Percentiles rank a stretch among this genome's conserved stretches.
These are phyloP conservation scores for Tulasnella sp. DNA, from an alignment of 768 basidiomycete species.

Conservation along the genomic window DNA sequence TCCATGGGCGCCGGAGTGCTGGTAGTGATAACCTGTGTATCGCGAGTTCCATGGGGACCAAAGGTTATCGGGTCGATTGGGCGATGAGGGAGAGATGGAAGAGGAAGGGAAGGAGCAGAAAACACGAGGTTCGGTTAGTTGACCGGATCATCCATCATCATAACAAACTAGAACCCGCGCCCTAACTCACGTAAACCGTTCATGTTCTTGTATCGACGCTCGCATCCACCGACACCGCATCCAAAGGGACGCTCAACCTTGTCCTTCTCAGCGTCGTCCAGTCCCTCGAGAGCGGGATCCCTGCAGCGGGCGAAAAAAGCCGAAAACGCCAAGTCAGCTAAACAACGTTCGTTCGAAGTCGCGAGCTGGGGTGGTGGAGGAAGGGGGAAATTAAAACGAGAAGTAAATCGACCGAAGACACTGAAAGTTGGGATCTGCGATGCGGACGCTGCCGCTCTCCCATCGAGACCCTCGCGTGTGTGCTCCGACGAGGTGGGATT, in stretches of 20 bases:
- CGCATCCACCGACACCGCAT: conserved; percentile 69
- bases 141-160: conserved; percentile 4
- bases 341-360: conserved; percentile 35
- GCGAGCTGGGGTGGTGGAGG: neutral
- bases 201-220: conserved; percentile 95
- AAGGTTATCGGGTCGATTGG: neutral
- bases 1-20: conserved; percentile 94
- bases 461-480: conserved; percentile 11
- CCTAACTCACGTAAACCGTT: conserved; percentile 67
- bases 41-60: neutral
- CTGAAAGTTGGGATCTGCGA: neutral
- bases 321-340: conserved; percentile 41
- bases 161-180: neutral
- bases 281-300: conserved; percentile 35
- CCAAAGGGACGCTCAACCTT: conserved; percentile 77
- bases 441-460: neutral
- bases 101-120: neutral
- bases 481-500: neutral
- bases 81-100: neutral
- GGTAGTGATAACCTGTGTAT: conserved; percentile 76
- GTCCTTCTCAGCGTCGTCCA: conserved; percentile 74
- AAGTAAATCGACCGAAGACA: conserved; percentile 12
- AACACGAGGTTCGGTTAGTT: conserved; percentile 6
- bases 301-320: conserved; percentile 15
- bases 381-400: neutral